Evolutionary conservation across 768 basidiomycete species (phyloP).

Genomic region (Podaxis rugospora): DNA sequence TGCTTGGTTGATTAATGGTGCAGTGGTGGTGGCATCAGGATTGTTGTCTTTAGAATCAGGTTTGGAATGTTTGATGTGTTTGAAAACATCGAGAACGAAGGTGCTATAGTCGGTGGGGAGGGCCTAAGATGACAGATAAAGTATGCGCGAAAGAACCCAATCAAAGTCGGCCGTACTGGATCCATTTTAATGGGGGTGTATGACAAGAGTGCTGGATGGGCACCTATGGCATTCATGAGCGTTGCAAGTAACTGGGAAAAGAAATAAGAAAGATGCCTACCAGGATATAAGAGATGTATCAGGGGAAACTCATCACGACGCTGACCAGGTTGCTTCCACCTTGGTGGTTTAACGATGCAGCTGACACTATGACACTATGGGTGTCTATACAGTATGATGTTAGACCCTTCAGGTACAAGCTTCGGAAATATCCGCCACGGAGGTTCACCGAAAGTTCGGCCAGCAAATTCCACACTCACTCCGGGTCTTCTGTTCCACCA

Average conservation of each 20-base stretch:
- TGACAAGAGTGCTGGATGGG: background rate
- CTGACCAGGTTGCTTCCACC: background rate
- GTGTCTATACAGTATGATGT: background rate
- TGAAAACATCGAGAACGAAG: constrained; percentile 54
- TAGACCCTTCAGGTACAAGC: background rate
- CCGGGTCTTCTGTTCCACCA: background rate
- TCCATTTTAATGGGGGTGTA: constrained; percentile 15
- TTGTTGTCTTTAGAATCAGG: background rate
- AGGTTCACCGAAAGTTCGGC: background rate
- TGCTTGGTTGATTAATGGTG: constrained; percentile 51
- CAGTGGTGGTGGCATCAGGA: constrained; percentile 12
- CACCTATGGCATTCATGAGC: background rate
- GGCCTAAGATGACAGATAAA: constrained; percentile 19
- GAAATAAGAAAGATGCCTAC: background rate
- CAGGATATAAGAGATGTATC: background rate
- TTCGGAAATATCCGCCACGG: constrained; percentile 4
- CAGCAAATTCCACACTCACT: background rate
- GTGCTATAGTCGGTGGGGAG: constrained; percentile 55
- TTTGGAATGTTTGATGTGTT: constrained; percentile 37
- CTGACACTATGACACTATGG: too few species aligned
- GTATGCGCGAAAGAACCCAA: background rate
- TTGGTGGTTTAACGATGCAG: too few species aligned
- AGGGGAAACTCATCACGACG: background rate
- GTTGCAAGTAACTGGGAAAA: background rate
- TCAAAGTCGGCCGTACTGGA: constrained; percentile 11